Conservation (phyloP, 345 rosid species). For the Boechera divaricarpa region DNA sequence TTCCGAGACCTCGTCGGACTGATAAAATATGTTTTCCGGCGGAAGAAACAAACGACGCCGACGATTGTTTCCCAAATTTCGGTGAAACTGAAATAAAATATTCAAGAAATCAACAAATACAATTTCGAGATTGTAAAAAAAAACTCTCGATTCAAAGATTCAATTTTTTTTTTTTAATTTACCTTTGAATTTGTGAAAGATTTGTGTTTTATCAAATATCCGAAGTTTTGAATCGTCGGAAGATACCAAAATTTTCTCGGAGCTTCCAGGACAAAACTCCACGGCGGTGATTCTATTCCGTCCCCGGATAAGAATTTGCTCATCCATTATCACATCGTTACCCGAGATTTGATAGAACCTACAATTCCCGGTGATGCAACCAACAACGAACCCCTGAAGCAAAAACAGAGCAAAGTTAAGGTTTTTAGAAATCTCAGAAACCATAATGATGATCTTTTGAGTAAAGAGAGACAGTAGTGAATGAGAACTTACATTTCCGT, state of each 20-base stretch:
- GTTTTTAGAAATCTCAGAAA: not conserved
- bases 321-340: slow-evolving; percentile 58
- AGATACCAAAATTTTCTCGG: slow-evolving; percentile 65
- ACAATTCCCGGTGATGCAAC: slow-evolving; percentile 71
- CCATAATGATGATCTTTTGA: not conserved
- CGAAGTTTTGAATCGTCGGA: slow-evolving; percentile 81
- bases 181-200: slow-evolving; percentile 78
- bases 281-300: slow-evolving; percentile 69
- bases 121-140: not conserved
- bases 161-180: not conserved
- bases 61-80: slow-evolving; percentile 71
- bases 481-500: slow-evolving; percentile 66
- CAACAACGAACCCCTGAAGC: slow-evolving; percentile 76
- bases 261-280: slow-evolving; percentile 63
- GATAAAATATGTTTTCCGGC: slow-evolving; percentile 80
- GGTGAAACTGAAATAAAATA: slow-evolving; percentile 45
- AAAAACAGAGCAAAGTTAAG: slow-evolving; percentile 15
- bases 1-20: slow-evolving; percentile 71
- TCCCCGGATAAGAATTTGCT: slow-evolving; percentile 53
- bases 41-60: slow-evolving; percentile 72
- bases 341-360: slow-evolving; percentile 72
- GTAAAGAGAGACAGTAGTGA: not conserved
- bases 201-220: slow-evolving; percentile 61
- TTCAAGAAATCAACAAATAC: not conserved
- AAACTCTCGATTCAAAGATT: not conserved